These are phyloP conservation scores for Aphanomyces euteiches DNA, from an alignment of 352 stramenopile species.

Conservation along the genomic window DNA sequence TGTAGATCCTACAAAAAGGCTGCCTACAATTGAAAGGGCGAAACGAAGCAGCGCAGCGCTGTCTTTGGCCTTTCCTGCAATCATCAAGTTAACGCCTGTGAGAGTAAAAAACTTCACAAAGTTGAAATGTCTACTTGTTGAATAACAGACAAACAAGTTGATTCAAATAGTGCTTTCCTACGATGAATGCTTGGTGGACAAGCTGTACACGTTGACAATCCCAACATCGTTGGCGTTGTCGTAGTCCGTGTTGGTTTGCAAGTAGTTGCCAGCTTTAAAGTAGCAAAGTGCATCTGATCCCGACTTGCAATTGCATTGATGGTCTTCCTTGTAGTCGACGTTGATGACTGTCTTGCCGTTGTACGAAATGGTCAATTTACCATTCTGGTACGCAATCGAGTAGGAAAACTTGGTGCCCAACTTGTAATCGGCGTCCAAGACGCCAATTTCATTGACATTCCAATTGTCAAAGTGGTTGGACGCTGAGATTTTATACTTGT, in stretches of 20 bases:
- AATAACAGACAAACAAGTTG: too few species aligned
- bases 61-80: too few species aligned
- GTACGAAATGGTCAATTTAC: not conserved
- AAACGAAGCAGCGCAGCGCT: too few species aligned
- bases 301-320: conserved; percentile 3
- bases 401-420: not conserved
- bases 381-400: not conserved
- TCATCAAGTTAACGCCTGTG: too few species aligned
- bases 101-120: too few species aligned
- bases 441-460: not conserved
- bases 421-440: not conserved
- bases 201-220: not conserved
- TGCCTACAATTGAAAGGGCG: too few species aligned
- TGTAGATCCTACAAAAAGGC: too few species aligned
- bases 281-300: not conserved
- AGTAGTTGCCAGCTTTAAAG: conserved; percentile 26
- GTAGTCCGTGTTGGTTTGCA: conserved; percentile 11
- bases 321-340: not conserved
- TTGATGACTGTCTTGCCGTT: conserved; percentile 6
- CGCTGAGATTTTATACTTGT: not conserved
- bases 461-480: not conserved
- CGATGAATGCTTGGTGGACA: not conserved
- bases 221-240: not conserved
- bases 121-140: too few species aligned
- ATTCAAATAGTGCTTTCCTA: too few species aligned